Percentiles rank a stretch among this genome's conserved stretches.
phyloP scores from a whole-genome alignment of 345 rosid species.

The Aquilaria yunnanensis region DNA sequence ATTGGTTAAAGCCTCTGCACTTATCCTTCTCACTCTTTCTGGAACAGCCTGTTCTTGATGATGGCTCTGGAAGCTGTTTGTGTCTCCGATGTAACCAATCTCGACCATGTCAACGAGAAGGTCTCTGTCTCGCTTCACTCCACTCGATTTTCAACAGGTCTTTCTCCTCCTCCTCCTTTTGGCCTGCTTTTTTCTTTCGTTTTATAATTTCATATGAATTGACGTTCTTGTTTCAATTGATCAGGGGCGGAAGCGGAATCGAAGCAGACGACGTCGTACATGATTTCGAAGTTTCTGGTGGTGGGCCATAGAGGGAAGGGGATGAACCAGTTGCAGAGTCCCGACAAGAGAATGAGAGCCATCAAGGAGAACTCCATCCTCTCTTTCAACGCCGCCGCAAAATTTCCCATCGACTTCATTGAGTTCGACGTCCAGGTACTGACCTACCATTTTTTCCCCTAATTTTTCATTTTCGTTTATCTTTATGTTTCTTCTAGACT shows the following conservation, averaged over 20 bases:
- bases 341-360: conserved; percentile 57
- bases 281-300: conserved; percentile 58
- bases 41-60: background rate
- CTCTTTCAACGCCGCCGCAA: conserved; percentile 79
- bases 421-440: conserved; percentile 99
- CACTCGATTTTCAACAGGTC: conserved; percentile 29
- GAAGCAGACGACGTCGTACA: conserved; percentile 23
- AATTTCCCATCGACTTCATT: conserved; percentile 65
- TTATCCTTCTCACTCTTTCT: background rate
- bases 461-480: background rate
- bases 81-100: conserved; percentile 68
- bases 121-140: conserved; percentile 31
- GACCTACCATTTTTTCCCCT: background rate
- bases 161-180: background rate
- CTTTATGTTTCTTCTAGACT: background rate
- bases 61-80: conserved; percentile 78
- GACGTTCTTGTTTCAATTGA: background rate
- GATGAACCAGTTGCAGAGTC: conserved; percentile 60
- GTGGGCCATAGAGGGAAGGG: conserved; percentile 94
- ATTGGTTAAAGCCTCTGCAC: background rate
- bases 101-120: conserved; percentile 54
- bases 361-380: conserved; percentile 76
- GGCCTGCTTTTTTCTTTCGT: background rate
- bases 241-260: conserved; percentile 28
- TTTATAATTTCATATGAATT: background rate